Percentiles rank a stretch among this genome's conserved stretches.
phyloP scores from a whole-genome alignment of 2,329 filamentous ascomycete genomes.

The Aspergillus piperis region DNA sequence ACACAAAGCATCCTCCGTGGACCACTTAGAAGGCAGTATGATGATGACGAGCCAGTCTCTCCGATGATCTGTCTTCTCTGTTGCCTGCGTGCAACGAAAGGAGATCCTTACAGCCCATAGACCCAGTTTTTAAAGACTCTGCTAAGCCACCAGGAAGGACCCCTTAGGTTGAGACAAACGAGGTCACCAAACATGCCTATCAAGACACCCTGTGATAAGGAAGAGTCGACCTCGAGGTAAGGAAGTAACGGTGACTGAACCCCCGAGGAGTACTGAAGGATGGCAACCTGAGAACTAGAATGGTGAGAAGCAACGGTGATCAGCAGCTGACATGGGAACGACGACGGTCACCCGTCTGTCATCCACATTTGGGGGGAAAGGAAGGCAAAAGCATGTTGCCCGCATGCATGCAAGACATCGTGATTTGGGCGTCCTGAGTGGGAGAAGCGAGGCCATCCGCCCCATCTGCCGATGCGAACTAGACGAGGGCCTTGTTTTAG shows the following conservation, averaged over 20 bases:
- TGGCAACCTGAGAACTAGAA: neutral
- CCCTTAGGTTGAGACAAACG: neutral
- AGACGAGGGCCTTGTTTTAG: constrained; percentile 15
- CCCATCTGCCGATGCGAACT: constrained; percentile 15
- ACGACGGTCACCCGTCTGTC: constrained; percentile 11
- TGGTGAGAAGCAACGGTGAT: constrained; percentile 15
- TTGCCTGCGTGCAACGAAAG: constrained; percentile 6
- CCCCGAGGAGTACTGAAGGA: neutral
- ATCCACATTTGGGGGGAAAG: constrained; percentile 4
- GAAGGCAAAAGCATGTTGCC: constrained; percentile 14
- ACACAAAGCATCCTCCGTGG: constrained; percentile 3
- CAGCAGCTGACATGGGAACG: constrained; percentile 5
- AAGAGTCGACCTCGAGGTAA: neutral
- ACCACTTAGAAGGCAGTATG: constrained; percentile 4
- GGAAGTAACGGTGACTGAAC: neutral
- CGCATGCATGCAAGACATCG: constrained; percentile 23
- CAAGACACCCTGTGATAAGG: neutral
- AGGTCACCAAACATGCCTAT: neutral
- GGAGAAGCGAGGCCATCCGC: constrained; percentile 8
- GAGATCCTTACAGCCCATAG: neutral
- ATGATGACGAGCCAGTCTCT: constrained; percentile 1
- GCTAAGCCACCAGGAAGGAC: neutral
- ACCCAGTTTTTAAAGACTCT: neutral
- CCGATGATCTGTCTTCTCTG: constrained; percentile 10
- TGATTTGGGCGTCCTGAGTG: constrained; percentile 14